phyloP scores from a whole-genome alignment of 257 asterid genomes.

The Parsonsia alboflavescens region DNA sequence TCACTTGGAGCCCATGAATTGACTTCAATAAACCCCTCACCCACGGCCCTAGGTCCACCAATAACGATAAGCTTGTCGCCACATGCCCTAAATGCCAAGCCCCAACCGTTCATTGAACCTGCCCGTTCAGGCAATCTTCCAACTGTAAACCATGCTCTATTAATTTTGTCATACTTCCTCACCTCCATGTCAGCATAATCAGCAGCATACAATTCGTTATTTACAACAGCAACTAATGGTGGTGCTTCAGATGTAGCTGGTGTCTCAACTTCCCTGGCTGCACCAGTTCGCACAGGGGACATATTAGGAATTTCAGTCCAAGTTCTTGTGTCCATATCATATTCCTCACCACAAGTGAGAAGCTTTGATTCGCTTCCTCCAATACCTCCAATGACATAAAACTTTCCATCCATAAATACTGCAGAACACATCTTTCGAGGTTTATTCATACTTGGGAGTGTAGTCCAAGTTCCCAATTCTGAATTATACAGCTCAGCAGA shows the following conservation, averaged over 20 bases:
- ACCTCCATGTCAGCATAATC: slow-evolving; percentile 80
- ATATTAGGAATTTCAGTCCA: slow-evolving; percentile 85
- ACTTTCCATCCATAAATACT: slow-evolving; percentile 69
- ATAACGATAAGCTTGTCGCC: slow-evolving; percentile 57
- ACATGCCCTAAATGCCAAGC: slow-evolving; percentile 50
- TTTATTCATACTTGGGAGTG: slow-evolving; percentile 66
- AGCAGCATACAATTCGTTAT: slow-evolving; percentile 74
- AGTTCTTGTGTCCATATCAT: slow-evolving; percentile 36
- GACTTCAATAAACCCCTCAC: slow-evolving; percentile 48
- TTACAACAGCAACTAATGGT: slow-evolving; percentile 79
- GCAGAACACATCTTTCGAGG: slow-evolving; percentile 86
- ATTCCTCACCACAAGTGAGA: slow-evolving; percentile 49
- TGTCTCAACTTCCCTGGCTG: slow-evolving; percentile 45
- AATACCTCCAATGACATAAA: slow-evolving; percentile 69
- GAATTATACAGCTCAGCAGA: slow-evolving; percentile 67
- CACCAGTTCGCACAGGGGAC: slow-evolving; percentile 61
- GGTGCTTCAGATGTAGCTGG: slow-evolving; percentile 80
- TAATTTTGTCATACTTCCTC: slow-evolving; percentile 50
- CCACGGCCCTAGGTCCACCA: slow-evolving; percentile 61
- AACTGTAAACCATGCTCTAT: slow-evolving; percentile 41
- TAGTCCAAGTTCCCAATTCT: slow-evolving; percentile 45
- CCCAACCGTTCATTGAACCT: slow-evolving; percentile 71
- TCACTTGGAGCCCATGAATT: slow-evolving; percentile 50
- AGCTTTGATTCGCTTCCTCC: slow-evolving; percentile 44
- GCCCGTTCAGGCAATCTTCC: slow-evolving; percentile 78